Base-by-base conservation (phyloP, 176 grass and related monocot species). In the Lolium rigidum region DNA sequence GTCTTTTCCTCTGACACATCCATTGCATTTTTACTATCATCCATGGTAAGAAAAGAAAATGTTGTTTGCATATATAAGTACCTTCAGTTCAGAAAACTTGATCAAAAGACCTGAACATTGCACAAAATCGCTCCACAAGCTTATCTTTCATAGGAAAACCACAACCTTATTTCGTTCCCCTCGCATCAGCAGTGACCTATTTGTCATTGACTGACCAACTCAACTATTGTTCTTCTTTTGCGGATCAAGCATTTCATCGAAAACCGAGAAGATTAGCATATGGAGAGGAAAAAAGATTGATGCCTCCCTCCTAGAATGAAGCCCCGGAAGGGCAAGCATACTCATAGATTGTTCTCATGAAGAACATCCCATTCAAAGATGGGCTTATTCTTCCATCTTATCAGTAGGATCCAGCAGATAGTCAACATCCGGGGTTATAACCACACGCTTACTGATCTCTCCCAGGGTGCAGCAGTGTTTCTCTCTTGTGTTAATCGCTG, bases 391-490 rank as follows among this genome's bases (percentile, higher is more conserved):
- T 76, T 82, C 43, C 72, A 83, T 87, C 61, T 37, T 80, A 59
- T 82, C 49, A 22, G 49, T 61, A 84, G 86, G 87, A 91, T 67
- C 82, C 67, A 99, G 48, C 71, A 99, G 52, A 55, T 88, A 90
- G 56, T 80, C 54, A 18, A 96, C 12, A 52, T 99, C 92, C 4
- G 89, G 94, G 20, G 88, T 78, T 35, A 96, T 28, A 77, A 99
- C 72, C 6, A 52, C 92, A 11, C 80, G 94, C 84, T 89, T 92
- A 66, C 71, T 80, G 62, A 92, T 58, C 84, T 94, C 86, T 11
- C 97, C 94, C 52, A 99, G 22, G 39, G 85, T 79, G 88, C 90
- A 92, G 76, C 74, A 96, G 15, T 96, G 92, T 62, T 96, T 99
- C 81, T 96, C 90, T 75, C 90, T 88, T 17, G 70, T 89, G 66